Evolutionary conservation across 2,329 filamentous ascomycete genomes (phyloP).

Genomic region (Alternaria gaisen): DNA sequence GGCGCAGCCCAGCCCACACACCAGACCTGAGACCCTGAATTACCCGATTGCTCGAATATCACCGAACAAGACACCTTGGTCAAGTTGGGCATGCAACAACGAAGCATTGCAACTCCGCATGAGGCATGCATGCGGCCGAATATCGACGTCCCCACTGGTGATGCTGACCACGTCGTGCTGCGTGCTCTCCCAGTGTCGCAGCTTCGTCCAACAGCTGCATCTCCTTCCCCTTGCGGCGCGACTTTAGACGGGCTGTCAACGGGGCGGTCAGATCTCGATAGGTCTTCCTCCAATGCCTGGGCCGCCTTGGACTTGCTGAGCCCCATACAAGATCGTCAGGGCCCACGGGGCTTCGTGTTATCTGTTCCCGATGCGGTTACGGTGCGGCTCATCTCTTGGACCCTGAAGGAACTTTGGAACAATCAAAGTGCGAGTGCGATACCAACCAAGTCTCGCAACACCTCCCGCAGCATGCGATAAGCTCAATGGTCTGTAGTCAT

Average conservation of each 20-base stretch:
- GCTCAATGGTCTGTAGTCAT: neutral
- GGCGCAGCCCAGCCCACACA: neutral
- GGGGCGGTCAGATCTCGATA: conserved; percentile 4
- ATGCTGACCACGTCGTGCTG: neutral
- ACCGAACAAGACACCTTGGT: neutral
- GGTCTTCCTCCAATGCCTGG: conserved; percentile 17
- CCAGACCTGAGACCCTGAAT: neutral
- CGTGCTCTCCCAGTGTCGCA: neutral
- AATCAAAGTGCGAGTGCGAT: neutral
- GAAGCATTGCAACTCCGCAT: neutral
- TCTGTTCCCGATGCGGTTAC: conserved; percentile 27
- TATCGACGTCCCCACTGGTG: neutral
- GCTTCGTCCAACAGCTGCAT: neutral
- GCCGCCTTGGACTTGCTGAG: conserved; percentile 22
- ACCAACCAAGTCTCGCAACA: neutral
- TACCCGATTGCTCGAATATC: neutral
- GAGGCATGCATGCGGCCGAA: neutral
- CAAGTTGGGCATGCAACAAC: neutral
- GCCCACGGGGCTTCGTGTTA: conserved; percentile 26
- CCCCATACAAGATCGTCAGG: conserved; percentile 27
- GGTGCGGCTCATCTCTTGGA: conserved; percentile 31
- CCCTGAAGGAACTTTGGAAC: conserved; percentile 13
- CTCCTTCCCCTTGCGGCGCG: neutral
- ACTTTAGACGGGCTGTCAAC: neutral
- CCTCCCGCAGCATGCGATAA: neutral